Evolutionary conservation across 148 eudicot species (phyloP).

Genomic region (Gaultheria prostrata): DNA sequence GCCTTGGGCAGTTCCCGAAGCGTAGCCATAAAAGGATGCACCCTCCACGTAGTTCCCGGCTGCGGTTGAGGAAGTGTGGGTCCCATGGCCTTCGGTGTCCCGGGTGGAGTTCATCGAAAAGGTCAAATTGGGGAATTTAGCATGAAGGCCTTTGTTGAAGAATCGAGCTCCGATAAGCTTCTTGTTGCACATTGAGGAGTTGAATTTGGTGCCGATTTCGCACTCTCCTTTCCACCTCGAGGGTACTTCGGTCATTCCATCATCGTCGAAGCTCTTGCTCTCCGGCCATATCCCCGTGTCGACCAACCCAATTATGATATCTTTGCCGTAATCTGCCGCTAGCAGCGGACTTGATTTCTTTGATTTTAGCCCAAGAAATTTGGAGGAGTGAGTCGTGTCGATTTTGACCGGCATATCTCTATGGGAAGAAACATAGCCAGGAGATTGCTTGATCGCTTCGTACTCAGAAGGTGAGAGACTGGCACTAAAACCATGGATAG

Average conservation of each 20-base stretch:
- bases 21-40: constrained; percentile 60
- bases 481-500: constrained; percentile 59
- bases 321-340: constrained; percentile 39
- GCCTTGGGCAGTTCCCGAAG: constrained; percentile 54
- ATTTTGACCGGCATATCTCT: constrained; percentile 30
- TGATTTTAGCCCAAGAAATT: constrained; percentile 50
- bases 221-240: constrained; percentile 54
- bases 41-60: constrained; percentile 50
- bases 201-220: constrained; percentile 38
- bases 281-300: constrained; percentile 75
- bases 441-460: constrained; percentile 28
- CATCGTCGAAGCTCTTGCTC: constrained; percentile 48
- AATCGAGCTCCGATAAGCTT: constrained; percentile 68
- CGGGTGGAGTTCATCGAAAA: constrained; percentile 44
- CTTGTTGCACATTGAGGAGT: constrained; percentile 46
- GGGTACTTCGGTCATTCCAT: constrained; percentile 39
- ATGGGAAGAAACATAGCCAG: constrained; percentile 42
- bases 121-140: constrained; percentile 31
- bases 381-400: constrained; percentile 49
- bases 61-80: constrained; percentile 63
- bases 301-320: constrained; percentile 49
- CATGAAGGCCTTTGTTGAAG: constrained; percentile 55
- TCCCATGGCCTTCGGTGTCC: constrained; percentile 71
- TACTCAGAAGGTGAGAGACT: constrained; percentile 35
- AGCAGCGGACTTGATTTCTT: constrained; percentile 42